Evolutionary conservation across 2,329 filamentous ascomycete species (phyloP), one percentile per base, ranked within the genome.

Genomic region (Pseudogymnoascus sp.): DNA sequence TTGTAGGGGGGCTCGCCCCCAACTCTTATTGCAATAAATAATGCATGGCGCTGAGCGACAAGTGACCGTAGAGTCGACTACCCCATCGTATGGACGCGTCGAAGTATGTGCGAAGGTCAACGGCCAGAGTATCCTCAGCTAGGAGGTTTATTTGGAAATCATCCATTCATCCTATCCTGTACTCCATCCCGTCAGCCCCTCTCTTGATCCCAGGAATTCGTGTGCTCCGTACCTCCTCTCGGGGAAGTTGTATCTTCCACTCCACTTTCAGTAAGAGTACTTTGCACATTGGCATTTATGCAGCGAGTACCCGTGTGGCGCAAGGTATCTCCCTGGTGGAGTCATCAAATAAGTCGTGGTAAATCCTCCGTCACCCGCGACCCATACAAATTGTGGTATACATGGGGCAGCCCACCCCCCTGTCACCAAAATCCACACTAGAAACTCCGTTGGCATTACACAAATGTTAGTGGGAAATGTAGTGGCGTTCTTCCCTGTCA

Each of bases 401-500:
- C 29, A 55, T 55, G 10, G 45, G 45, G 29, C 48, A 13, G n/a
- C 8, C 9, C 10, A 1, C 40, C 40, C 40, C 40, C 40, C 18
- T 13, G 29, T 33, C n/a, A 21, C 2, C 15, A 55, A 33, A 55
- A 55, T 55, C 5, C 48, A 35, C 48, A 55, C 48, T 55, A 55
- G 48, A 55, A 55, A 21, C 21, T 29, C 33, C 15, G 48, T 55
- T 55, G 48, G 48, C 48, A 55, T 27, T 55, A 55, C 48, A 55
- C 31, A 15, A 29, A 13, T n/a, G 21, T 48, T 55, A 55, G 48
- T 33, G 48, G 48, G 27, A 55, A 55, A 13, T 4, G 4, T 31
- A 55, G 48, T 55, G n/a, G 48, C 29, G n/a, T 5, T 55, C n/a
- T 55, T 33, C 48, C 48, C 48, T 55, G 48, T 55, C 48, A 55